Conservation (phyloP, 306 rosid species). For the Spatholobus suberectus region DNA sequence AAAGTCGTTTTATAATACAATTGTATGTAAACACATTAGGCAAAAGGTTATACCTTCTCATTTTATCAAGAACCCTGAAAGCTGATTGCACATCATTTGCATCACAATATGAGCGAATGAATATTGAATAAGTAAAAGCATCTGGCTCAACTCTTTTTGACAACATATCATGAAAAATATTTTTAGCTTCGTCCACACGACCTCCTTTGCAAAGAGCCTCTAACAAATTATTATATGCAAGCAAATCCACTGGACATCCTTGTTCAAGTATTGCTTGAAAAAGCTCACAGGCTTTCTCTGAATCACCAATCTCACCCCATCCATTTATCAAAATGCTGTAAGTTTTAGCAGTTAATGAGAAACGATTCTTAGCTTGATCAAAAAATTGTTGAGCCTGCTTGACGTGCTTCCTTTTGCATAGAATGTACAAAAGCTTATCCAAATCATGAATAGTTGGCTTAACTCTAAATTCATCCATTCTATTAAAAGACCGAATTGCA, state of each 20-base stretch:
- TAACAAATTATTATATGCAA: constrained; percentile 71
- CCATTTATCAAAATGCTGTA: constrained; percentile 83
- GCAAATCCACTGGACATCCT: constrained; percentile 68
- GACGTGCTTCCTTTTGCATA: constrained; percentile 79
- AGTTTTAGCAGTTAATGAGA: constrained; percentile 57
- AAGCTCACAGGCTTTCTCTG: constrained; percentile 63
- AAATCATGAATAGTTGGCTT: constrained; percentile 67
- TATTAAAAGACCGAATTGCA: constrained; percentile 71
- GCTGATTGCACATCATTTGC: constrained; percentile 71
- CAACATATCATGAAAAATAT: constrained; percentile 59
- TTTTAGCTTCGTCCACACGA: constrained; percentile 64
- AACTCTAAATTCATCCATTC: constrained; percentile 85
- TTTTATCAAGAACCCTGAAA: constrained; percentile 74
- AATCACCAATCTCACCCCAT: constrained; percentile 75
- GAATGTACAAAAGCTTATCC: constrained; percentile 65
- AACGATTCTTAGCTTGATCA: constrained; percentile 61
- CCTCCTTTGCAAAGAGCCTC: constrained; percentile 82
- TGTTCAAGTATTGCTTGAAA: constrained; percentile 76
- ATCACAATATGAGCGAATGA: constrained; percentile 69
- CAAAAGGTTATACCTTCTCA: constrained; percentile 61
- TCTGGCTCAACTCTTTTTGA: constrained; percentile 63
- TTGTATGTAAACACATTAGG: constrained; percentile 83
- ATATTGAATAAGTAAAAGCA: constrained; percentile 76
- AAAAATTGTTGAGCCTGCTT: constrained; percentile 76
- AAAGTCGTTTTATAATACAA: constrained; percentile 74